A percentile compares a stretch with the other conserved stretches of the same genome.
Evolutionary conservation across 345 rosid species (phyloP).

Genomic region (Salix brachista): DNA sequence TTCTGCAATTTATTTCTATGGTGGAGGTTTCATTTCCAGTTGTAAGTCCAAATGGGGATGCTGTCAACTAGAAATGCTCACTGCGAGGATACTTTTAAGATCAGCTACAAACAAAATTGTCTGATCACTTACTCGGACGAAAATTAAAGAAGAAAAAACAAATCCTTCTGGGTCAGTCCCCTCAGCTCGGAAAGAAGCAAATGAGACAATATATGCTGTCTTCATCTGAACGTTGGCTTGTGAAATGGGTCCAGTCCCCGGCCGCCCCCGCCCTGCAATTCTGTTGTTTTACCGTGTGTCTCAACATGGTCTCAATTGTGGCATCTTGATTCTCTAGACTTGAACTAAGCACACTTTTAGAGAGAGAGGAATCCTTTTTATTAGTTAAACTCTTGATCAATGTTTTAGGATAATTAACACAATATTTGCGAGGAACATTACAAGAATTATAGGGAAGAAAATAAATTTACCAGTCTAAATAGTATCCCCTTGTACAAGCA

Average conservation of each 20-base stretch:
- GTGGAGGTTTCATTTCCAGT: too few relatives aligned
- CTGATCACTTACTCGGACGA: not conserved
- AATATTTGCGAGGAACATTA: not conserved
- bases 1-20: too few relatives aligned
- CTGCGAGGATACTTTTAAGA: not conserved
- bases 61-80: not conserved
- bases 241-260: not conserved
- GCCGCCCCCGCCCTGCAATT: not conserved
- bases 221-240: not conserved
- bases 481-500: not conserved
- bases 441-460: not conserved
- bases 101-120: not conserved
- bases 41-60: not conserved
- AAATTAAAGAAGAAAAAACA: not conserved
- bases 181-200: not conserved
- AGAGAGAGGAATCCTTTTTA: too few relatives aligned
- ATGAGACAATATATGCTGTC: not conserved
- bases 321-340: not conserved
- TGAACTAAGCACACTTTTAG: not conserved
- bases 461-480: not conserved
- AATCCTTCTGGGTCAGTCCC: not conserved
- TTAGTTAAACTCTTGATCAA: too few relatives aligned
- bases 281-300: not conserved
- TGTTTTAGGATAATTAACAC: not conserved
- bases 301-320: not conserved